Conservation (phyloP, 169 alveolate species). For the Plasmodium vivax region DNA sequence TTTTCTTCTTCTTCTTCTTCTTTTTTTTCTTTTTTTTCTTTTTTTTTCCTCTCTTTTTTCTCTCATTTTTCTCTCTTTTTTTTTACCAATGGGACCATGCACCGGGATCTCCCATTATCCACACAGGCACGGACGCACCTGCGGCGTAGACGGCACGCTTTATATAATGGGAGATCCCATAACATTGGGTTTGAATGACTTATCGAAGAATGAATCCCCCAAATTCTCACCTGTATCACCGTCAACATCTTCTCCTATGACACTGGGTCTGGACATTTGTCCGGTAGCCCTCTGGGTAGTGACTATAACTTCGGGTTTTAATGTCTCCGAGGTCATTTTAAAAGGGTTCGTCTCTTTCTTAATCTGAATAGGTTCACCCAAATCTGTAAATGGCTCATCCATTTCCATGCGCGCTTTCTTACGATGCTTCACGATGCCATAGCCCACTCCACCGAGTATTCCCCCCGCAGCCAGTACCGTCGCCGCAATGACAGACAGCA, state of each 20-base stretch:
- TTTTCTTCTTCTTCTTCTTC: too few relatives aligned
- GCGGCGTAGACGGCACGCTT: neutral
- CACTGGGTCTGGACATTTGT: neutral
- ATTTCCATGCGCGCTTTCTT: neutral
- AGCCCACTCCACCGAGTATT: neutral
- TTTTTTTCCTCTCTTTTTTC: too few relatives aligned
- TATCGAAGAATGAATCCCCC: neutral
- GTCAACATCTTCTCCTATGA: neutral
- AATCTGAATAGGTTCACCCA: neutral
- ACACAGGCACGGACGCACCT: neutral
- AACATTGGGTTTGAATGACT: neutral
- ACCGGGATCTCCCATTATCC: neutral
- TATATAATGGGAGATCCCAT: neutral
- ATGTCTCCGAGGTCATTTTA: neutral
- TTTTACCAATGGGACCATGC: neutral
- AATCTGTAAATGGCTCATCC: neutral
- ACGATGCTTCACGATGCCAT: neutral
- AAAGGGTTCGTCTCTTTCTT: neutral
- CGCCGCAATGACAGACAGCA: neutral
- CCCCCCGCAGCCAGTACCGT: neutral
- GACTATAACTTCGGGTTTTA: neutral
- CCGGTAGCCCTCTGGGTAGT: neutral
- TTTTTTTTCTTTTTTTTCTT: too few relatives aligned
- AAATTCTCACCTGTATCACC: neutral
- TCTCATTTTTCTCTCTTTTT: too few relatives aligned